Base-by-base conservation (phyloP, 2,329 filamentous ascomycete species). In the Alternaria sp. region DNA sequence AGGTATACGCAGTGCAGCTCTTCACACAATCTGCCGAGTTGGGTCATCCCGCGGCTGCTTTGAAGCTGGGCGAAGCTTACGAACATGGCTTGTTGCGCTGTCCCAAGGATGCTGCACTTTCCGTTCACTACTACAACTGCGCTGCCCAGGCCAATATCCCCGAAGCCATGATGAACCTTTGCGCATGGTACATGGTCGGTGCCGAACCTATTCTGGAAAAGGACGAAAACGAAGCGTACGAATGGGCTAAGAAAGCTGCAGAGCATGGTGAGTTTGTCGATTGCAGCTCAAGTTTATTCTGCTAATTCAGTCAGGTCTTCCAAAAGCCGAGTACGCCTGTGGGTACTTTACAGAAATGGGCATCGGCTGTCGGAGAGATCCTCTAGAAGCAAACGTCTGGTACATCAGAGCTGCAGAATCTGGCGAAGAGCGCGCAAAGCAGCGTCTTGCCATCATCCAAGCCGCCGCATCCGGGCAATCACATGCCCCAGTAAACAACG, bases 321-420 rank as follows among this genome's bases (percentile, higher is more conserved):
- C 80, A 31, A 84, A 84, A 82, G 95, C 95, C n/a, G 88, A 97
- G 76, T 99, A 98, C 70, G 92, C 95, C 0, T 87, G 97, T 23
- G 95, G 93, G 42, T 98, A 97, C 79, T 99, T 99, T 76, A 97
- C 93, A 5, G 95, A 99, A 77, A 97, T 96, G 91, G 95, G 95
- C 62, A 97, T 99, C 69, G 95, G 95, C 49, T 97, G 93, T 77
- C 90, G 93, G 36, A 88, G 92, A 48, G 95, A 99, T 76, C 88
- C 94, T n/a, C 85, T 99, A 41, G 93, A 97, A 77, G 94, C 95
- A 67, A 99, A 99, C 72, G 91, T 97, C 31, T 98, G 93, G 94
- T 99, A 99, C 75, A 94, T 99, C 67, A 92, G 91, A 78, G 95
- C 95, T 5, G 94, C 95, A 14, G 94, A 97, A 67, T 87, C 92